Evolutionary conservation across 768 basidiomycete species (phyloP).

Genomic region (Russula virescens): DNA sequence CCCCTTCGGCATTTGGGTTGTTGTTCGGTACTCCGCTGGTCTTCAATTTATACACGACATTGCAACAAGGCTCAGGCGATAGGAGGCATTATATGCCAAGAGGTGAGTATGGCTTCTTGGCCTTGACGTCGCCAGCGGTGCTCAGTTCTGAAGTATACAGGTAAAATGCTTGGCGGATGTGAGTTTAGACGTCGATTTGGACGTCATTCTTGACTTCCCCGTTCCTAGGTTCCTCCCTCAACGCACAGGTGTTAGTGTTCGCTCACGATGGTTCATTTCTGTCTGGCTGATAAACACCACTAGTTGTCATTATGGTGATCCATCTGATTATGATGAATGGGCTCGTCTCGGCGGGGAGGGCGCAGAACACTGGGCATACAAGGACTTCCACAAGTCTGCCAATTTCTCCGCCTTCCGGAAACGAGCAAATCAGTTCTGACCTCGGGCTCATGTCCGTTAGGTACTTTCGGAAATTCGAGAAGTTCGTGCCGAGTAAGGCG

Average conservation of each 20-base stretch:
- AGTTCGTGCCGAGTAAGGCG: constrained; percentile 43
- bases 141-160: constrained; percentile 31
- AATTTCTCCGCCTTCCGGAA: neutral
- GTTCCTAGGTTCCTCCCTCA: constrained; percentile 51
- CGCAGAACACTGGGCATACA: constrained; percentile 56
- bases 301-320: constrained; percentile 52
- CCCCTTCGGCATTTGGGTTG: constrained; percentile 22
- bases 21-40: constrained; percentile 46
- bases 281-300: neutral
- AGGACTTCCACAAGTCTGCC: constrained; percentile 45
- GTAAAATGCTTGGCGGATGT: constrained; percentile 71
- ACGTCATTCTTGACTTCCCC: neutral
- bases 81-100: constrained; percentile 57
- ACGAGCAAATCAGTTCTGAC: neutral
- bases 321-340: constrained; percentile 68
- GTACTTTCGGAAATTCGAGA: constrained; percentile 69
- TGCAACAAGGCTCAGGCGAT: constrained; percentile 45
- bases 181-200: constrained; percentile 27
- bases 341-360: constrained; percentile 41
- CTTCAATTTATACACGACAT: constrained; percentile 51
- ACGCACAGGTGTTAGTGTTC: constrained; percentile 44
- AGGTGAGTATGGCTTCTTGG: constrained; percentile 36
- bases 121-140: neutral
- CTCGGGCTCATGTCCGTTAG: constrained; percentile 31
- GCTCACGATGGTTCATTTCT: neutral